Evolutionary conservation across 352 stramenopile genomes (phyloP).

Genomic region (Phytophthora melonis): DNA sequence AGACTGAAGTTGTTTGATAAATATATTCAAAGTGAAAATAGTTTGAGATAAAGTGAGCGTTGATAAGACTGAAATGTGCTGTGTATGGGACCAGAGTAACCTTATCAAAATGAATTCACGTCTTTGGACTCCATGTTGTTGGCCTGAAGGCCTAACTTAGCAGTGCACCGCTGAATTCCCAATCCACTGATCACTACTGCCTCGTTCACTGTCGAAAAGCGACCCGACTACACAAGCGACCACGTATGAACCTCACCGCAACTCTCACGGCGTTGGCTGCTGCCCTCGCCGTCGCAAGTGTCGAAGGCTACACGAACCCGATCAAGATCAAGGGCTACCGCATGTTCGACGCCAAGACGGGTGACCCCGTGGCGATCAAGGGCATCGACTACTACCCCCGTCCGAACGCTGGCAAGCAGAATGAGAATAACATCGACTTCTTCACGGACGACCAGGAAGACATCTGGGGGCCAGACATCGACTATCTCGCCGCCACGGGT

Average conservation of each 20-base stretch:
- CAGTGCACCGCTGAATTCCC: neutral
- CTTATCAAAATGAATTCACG: no score
- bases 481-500: slow-evolving; percentile 62
- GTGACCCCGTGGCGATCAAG: slow-evolving; percentile 66
- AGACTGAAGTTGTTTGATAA: neutral
- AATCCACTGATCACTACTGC: neutral
- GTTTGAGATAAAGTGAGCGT: slow-evolving; percentile 1
- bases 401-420: slow-evolving; percentile 71
- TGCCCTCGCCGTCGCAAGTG: slow-evolving; percentile 18
- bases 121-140: neutral
- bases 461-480: slow-evolving; percentile 78
- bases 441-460: slow-evolving; percentile 81
- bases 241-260: slow-evolving; percentile 32
- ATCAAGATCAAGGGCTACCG: slow-evolving; percentile 70
- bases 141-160: neutral
- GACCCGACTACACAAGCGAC: neutral
- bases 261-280: slow-evolving; percentile 15
- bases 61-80: slow-evolving; percentile 5
- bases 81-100: no score
- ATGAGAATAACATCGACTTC: slow-evolving; percentile 85
- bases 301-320: slow-evolving; percentile 42
- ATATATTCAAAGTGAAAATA: slow-evolving; percentile 22
- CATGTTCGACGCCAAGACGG: slow-evolving; percentile 81
- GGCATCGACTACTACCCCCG: slow-evolving; percentile 91
- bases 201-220: slow-evolving; percentile 29